A percentile compares a stretch with the other conserved stretches of the same genome.
Evolutionary conservation across 2,329 filamentous ascomycete genomes (phyloP).

Genomic region (Colletotrichum gigasporum): DNA sequence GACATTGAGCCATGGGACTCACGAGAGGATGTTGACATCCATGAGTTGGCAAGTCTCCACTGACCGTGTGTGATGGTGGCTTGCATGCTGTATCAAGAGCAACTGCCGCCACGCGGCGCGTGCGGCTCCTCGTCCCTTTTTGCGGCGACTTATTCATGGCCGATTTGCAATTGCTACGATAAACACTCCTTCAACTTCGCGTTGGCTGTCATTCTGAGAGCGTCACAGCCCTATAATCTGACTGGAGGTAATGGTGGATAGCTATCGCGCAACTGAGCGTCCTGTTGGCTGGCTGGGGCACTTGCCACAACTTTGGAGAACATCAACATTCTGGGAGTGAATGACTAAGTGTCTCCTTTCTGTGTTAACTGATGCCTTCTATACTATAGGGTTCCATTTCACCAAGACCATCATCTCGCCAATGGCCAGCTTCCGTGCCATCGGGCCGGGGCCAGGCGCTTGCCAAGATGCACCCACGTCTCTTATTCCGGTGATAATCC

Average conservation of each 20-base stretch:
- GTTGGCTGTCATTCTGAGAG: too few relatives aligned
- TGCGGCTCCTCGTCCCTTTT: too few relatives aligned
- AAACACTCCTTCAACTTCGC: too few relatives aligned
- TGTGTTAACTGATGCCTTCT: background rate
- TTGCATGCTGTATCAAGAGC: background rate
- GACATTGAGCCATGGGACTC: background rate
- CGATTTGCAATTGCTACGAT: too few relatives aligned
- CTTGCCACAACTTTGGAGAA: too few relatives aligned
- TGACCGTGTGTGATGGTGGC: background rate
- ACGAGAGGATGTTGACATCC: background rate
- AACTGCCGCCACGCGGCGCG: too few relatives aligned
- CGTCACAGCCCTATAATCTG: too few relatives aligned
- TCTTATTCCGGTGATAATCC: background rate
- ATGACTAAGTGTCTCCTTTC: background rate
- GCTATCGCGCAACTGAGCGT: too few relatives aligned
- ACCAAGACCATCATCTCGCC: background rate
- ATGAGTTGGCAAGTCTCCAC: background rate
- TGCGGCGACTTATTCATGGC: conserved; percentile 44
- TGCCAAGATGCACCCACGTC: background rate
- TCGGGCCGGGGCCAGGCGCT: background rate
- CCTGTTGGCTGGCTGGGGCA: too few relatives aligned
- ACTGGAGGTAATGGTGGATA: too few relatives aligned
- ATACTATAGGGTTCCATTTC: too few relatives aligned
- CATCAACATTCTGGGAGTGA: too few relatives aligned
- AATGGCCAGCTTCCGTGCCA: background rate